These are phyloP conservation scores for Paraconiothyrium sp. DNA, from an alignment of 2,329 filamentous ascomycete species.

Conservation along the genomic window DNA sequence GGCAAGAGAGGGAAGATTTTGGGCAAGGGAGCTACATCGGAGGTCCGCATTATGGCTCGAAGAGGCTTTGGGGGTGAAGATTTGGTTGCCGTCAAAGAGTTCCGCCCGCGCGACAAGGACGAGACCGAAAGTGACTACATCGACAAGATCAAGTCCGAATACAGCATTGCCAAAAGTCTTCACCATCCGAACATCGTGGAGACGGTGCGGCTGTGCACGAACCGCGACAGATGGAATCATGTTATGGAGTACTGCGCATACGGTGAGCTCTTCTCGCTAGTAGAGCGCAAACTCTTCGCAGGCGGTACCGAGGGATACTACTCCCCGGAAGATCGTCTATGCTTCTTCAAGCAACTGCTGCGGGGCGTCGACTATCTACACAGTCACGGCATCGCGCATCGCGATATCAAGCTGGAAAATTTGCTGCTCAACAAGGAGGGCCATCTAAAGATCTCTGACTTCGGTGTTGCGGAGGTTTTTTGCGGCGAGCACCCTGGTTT, in stretches of 20 bases:
- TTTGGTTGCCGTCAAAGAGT: slow-evolving; percentile 87
- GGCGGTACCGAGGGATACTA: slow-evolving; percentile 64
- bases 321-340: slow-evolving; percentile 74
- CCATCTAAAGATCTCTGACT: slow-evolving; percentile 90
- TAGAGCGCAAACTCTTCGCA: slow-evolving; percentile 66
- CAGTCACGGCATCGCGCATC: slow-evolving; percentile 84
- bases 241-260: slow-evolving; percentile 92
- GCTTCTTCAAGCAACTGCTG: slow-evolving; percentile 88
- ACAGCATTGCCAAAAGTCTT: slow-evolving; percentile 83
- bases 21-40: slow-evolving; percentile 83
- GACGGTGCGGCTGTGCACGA: slow-evolving; percentile 76
- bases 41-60: slow-evolving; percentile 81
- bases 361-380: slow-evolving; percentile 86
- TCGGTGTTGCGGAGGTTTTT: slow-evolving; percentile 89
- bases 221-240: slow-evolving; percentile 82
- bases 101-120: slow-evolving; percentile 74
- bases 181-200: slow-evolving; percentile 89
- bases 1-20: slow-evolving; percentile 78
- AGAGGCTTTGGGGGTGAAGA: slow-evolving; percentile 72
- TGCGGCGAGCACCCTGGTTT: slow-evolving; percentile 82
- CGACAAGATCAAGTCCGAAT: slow-evolving; percentile 92
- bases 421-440: slow-evolving; percentile 80
- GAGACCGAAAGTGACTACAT: slow-evolving; percentile 80
- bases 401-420: slow-evolving; percentile 92
- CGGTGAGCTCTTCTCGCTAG: slow-evolving; percentile 80